These are phyloP conservation scores for Sarocladium oryzae DNA, from an alignment of 2,329 filamentous ascomycete genomes.

Conservation along the genomic window DNA sequence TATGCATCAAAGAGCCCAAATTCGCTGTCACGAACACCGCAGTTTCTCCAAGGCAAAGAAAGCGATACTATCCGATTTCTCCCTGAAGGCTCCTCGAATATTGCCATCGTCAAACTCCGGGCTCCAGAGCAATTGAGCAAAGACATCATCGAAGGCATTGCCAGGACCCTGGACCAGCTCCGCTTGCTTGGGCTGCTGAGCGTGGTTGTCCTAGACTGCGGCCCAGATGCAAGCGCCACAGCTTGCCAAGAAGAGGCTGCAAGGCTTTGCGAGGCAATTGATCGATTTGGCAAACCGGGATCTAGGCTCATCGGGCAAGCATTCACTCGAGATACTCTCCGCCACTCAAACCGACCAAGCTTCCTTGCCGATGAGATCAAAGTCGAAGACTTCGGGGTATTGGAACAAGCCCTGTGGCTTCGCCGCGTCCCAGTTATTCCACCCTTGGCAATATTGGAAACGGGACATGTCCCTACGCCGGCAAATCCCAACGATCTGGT, in stretches of 20 bases:
- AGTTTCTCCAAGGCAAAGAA: slow-evolving; percentile 28
- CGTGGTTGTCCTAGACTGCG: slow-evolving; percentile 75
- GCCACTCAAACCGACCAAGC: slow-evolving; percentile 11
- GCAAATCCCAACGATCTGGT: slow-evolving; percentile 56
- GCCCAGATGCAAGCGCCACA: slow-evolving; percentile 32
- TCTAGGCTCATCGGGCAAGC: slow-evolving; percentile 58
- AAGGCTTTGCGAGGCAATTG: slow-evolving; percentile 68
- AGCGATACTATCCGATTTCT: slow-evolving; percentile 22
- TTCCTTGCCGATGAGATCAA: slow-evolving; percentile 20
- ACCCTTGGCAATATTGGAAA: slow-evolving; percentile 34
- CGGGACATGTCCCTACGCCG: slow-evolving; percentile 30
- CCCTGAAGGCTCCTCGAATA: slow-evolving; percentile 32
- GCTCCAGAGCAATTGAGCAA: slow-evolving; percentile 66
- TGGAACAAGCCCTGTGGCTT: slow-evolving; percentile 25
- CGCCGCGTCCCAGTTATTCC: slow-evolving; percentile 32
- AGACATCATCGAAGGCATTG: slow-evolving; percentile 64
- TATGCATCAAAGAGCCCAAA: slow-evolving; percentile 46
- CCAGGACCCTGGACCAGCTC: slow-evolving; percentile 77
- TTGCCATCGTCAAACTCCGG: slow-evolving; percentile 81
- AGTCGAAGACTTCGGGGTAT: slow-evolving; percentile 24
- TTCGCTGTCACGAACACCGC: slow-evolving; percentile 18
- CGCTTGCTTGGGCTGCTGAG: slow-evolving; percentile 74
- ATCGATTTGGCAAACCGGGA: slow-evolving; percentile 59
- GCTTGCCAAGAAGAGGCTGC: slow-evolving; percentile 57
- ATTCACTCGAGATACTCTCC: slow-evolving; percentile 15